Percentiles rank a stretch among this genome's conserved stretches.
These are phyloP conservation scores for Fulvia fulva DNA, from an alignment of 2,329 filamentous ascomycete species.

Conservation along the genomic window DNA sequence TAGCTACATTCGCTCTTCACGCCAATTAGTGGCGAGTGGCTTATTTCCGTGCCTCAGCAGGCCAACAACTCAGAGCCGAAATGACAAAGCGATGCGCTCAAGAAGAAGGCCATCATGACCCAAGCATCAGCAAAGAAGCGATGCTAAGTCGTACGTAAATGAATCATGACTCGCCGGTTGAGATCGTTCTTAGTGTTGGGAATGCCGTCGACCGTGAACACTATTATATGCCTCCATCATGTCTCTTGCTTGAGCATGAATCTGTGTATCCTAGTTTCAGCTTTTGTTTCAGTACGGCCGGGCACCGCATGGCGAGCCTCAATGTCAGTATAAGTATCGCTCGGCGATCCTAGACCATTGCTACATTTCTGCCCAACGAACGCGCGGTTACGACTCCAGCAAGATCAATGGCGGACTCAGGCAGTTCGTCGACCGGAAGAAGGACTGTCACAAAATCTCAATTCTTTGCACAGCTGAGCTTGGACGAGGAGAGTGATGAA, in stretches of 20 bases:
- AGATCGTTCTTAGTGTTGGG: background rate
- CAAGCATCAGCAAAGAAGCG: too few species aligned
- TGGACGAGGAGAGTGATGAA: background rate
- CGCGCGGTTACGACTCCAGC: background rate
- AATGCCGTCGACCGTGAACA: background rate
- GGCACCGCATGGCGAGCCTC: background rate
- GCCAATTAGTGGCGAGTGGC: too few species aligned
- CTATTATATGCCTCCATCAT: background rate
- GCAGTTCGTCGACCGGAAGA: background rate
- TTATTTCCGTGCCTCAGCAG: background rate
- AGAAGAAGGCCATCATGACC: background rate
- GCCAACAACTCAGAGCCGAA: too few species aligned
- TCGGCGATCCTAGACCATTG: background rate
- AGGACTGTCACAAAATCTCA: background rate
- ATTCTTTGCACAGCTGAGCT: background rate
- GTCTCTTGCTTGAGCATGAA: background rate
- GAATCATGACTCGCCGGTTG: background rate
- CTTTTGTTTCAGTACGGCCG: background rate
- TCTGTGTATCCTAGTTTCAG: background rate
- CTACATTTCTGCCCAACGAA: background rate
- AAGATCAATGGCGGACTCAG: background rate
- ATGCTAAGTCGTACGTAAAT: background rate
- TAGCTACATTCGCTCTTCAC: too few species aligned
- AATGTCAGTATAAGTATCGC: background rate
- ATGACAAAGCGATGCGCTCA: too few species aligned